A percentile compares a stretch with the other conserved stretches of the same genome.
These are phyloP conservation scores for Candida saitoana DNA, from an alignment of 805 yeast genomes.

Conservation along the genomic window DNA sequence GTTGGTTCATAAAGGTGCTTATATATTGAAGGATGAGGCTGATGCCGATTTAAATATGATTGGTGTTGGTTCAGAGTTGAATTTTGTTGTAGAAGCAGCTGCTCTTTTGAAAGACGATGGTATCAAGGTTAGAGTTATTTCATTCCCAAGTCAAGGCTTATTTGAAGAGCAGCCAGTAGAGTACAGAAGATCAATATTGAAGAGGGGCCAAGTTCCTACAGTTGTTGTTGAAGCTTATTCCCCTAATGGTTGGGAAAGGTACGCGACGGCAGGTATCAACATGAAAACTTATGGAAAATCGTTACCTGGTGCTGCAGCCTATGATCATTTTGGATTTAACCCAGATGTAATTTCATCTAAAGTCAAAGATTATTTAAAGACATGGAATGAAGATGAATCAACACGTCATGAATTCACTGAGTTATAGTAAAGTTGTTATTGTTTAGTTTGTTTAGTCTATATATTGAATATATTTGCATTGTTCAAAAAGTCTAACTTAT, in stretches of 20 bases:
- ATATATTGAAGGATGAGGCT: constrained; percentile 17
- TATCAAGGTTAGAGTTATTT: constrained; percentile 19
- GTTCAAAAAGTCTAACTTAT: too few species aligned
- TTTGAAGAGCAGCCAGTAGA: constrained; percentile 24
- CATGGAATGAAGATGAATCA: not conserved
- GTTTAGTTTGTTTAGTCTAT: too few species aligned
- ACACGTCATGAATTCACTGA: not conserved
- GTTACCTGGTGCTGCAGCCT: constrained; percentile 27
- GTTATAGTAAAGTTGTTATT: too few species aligned
- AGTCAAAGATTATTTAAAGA: constrained; percentile 19
- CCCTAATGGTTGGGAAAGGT: constrained; percentile 32
- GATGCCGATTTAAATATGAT: constrained; percentile 20
- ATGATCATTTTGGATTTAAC: constrained; percentile 28
- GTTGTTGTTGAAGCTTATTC: constrained; percentile 33
- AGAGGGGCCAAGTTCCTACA: constrained; percentile 21
- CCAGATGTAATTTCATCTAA: constrained; percentile 20
- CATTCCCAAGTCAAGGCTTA: constrained; percentile 27
- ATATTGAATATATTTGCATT: too few species aligned
- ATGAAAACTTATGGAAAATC: constrained; percentile 32
- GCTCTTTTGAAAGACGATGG: constrained; percentile 19
- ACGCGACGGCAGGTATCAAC: constrained; percentile 31
- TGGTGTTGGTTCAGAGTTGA: constrained; percentile 27
- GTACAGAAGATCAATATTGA: constrained; percentile 20
- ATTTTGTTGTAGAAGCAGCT: constrained; percentile 24
- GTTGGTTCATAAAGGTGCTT: constrained; percentile 22